A percentile compares a stretch with the other conserved stretches of the same genome.
Evolutionary conservation across 1,284 basidiomycete species (phyloP).

Genomic region (Sporisorium scitamineum): DNA sequence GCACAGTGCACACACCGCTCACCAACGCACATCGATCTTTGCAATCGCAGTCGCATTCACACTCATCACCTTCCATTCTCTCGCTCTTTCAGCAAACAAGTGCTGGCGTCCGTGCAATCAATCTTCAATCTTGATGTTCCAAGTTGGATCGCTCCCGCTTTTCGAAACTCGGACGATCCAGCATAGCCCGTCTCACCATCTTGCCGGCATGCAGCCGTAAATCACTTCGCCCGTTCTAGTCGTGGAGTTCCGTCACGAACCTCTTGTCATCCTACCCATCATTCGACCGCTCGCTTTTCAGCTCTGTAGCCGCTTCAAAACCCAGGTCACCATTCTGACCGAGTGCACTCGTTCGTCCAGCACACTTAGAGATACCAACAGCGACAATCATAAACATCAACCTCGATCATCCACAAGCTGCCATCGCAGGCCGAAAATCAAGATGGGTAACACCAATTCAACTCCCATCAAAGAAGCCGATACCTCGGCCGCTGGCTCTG

Average conservation of each 20-base stretch:
- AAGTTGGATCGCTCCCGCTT: not conserved
- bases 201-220: constrained; percentile 22
- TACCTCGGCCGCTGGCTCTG: not conserved
- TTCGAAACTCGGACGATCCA: not conserved
- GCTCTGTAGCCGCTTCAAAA: not conserved
- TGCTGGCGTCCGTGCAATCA: too few relatives aligned
- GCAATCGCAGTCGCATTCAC: not conserved
- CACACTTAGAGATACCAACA: not conserved
- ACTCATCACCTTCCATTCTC: not conserved
- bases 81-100: too few relatives aligned
- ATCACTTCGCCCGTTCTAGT: not conserved
- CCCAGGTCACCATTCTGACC: not conserved
- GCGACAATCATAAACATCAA: not conserved
- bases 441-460: constrained; percentile 49
- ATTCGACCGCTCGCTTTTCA: not conserved
- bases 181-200: not conserved
- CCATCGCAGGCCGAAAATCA: not conserved
- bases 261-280: not conserved
- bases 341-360: not conserved
- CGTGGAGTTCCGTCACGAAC: not conserved
- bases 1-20: not conserved
- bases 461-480: constrained; percentile 27
- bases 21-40: not conserved
- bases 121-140: not conserved
- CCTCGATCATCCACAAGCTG: too few relatives aligned